phyloP scores from a whole-genome alignment of 441 rosid species.

The Gossypium gossypioides region DNA sequence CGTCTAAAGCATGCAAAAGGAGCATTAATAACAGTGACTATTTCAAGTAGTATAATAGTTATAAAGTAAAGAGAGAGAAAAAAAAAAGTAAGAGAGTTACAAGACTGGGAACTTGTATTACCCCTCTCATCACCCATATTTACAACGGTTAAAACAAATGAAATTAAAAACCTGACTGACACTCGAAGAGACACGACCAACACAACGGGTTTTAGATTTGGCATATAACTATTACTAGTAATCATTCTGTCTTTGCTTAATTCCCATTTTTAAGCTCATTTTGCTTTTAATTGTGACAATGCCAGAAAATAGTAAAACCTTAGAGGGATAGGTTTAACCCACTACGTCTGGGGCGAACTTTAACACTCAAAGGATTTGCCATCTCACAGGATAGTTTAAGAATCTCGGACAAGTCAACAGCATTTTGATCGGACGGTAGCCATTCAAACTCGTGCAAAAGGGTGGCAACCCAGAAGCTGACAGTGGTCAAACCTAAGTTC shows the following conservation, averaged over 20 bases:
- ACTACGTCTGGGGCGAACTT: slow-evolving; percentile 37
- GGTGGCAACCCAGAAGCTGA: slow-evolving; percentile 42
- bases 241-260: neutral
- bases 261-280: neutral
- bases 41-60: neutral
- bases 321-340: neutral
- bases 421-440: slow-evolving; percentile 24
- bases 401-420: slow-evolving; percentile 54
- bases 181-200: neutral
- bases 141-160: slow-evolving; percentile 14
- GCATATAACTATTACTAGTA: neutral
- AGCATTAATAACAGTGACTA: neutral
- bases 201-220: slow-evolving; percentile 13
- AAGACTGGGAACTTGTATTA: slow-evolving; percentile 1
- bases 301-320: neutral
- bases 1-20: neutral
- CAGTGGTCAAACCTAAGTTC: slow-evolving; percentile 44
- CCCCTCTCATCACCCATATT: slow-evolving; percentile 13
- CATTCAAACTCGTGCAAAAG: slow-evolving; percentile 52
- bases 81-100: neutral
- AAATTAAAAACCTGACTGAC: slow-evolving; percentile 14
- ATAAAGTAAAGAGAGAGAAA: neutral
- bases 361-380: slow-evolving; percentile 60
- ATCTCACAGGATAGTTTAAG: slow-evolving; percentile 72
- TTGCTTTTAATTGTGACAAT: neutral